Evolutionary conservation across 1,139 yeast genomes (phyloP).

Genomic region (Yamadazyma atmosphaerica): DNA sequence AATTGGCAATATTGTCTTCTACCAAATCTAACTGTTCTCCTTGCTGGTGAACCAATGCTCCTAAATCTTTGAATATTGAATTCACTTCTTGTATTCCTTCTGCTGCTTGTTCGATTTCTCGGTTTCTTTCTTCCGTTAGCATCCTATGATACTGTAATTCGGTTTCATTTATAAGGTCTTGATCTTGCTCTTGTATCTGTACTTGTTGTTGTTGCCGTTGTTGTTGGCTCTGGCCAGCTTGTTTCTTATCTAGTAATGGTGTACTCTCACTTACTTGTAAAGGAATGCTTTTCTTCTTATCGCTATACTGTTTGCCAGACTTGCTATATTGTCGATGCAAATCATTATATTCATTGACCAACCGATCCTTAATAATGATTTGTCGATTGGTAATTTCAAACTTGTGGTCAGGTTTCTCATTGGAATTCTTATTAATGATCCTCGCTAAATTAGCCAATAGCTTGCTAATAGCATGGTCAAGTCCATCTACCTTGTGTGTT

Average conservation of each 20-base stretch:
- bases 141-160: conserved; percentile 75
- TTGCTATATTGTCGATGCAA: conserved; percentile 37
- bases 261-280: conserved; percentile 25
- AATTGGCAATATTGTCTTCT: conserved; percentile 70
- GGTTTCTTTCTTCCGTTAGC: conserved; percentile 69
- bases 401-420: conserved; percentile 13
- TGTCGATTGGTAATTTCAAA: conserved; percentile 36
- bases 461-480: conserved; percentile 35
- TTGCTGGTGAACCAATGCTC: conserved; percentile 75
- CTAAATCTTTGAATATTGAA: conserved; percentile 78
- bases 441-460: conserved; percentile 32
- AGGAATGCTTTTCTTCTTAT: conserved; percentile 30
- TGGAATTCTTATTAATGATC: conserved; percentile 34
- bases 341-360: conserved; percentile 37
- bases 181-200: conserved; percentile 35
- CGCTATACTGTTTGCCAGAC: conserved; percentile 29
- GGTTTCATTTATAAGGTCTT: conserved; percentile 49
- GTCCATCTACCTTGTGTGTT: conserved; percentile 24
- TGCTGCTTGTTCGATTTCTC: conserved; percentile 70
- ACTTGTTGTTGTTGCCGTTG: conserved; percentile 22
- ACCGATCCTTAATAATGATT: conserved; percentile 40
- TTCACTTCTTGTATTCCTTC: conserved; percentile 83
- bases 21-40: conserved; percentile 82
- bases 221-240: background rate
- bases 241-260: conserved; percentile 23